These are phyloP conservation scores for Fusarium sp. DNA, from an alignment of 2,329 filamentous ascomycete genomes.

Conservation along the genomic window DNA sequence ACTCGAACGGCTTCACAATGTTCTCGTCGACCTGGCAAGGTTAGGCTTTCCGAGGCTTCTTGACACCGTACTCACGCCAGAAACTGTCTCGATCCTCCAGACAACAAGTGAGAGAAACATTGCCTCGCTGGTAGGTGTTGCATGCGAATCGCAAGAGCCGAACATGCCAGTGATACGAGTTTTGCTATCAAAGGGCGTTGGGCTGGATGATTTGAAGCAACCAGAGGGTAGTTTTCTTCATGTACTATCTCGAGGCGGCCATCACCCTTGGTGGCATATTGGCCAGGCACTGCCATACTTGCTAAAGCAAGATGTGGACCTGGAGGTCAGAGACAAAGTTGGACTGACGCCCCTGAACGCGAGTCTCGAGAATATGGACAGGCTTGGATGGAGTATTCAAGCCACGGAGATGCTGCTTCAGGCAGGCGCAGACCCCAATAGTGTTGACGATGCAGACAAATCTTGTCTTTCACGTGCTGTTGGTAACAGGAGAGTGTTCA, in stretches of 20 bases:
- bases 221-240: not conserved
- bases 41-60: not conserved
- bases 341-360: not conserved
- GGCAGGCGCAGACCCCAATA: not conserved
- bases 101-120: rapidly evolving
- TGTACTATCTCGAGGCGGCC: not conserved
- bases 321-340: not conserved
- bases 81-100: rapidly evolving
- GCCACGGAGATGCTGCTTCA: not conserved
- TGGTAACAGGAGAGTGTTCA: not conserved
- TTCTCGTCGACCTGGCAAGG: not conserved
- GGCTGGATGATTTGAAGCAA: not conserved
- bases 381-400: rapidly evolving
- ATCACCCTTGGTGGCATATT: not conserved
- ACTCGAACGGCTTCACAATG: rapidly evolving
- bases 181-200: not conserved
- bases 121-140: not conserved
- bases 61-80: not conserved
- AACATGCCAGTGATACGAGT: not conserved
- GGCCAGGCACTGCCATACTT: not conserved
- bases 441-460: not conserved
- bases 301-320: not conserved
- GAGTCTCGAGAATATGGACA: not conserved
- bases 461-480: not conserved
- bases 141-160: not conserved